These are phyloP conservation scores for Rubia peregrina DNA, from an alignment of 305 asterid genomes.

Conservation along the genomic window DNA sequence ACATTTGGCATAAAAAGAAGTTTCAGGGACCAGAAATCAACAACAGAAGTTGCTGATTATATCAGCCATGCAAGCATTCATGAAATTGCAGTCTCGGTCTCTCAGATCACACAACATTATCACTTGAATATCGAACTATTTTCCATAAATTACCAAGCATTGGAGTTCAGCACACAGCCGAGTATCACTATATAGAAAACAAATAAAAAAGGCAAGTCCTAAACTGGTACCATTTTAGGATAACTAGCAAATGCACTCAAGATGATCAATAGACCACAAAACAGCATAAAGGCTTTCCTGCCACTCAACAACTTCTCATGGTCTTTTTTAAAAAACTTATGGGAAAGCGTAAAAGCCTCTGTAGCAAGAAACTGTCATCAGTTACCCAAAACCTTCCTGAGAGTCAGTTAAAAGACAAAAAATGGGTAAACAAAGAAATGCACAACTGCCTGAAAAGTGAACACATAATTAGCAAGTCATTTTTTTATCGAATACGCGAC, in stretches of 20 bases:
- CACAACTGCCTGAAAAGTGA: not conserved
- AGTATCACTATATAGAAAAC: not conserved
- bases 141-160: not conserved
- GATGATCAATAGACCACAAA: not conserved
- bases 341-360: not conserved
- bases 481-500: not conserved
- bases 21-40: not conserved
- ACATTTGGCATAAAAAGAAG: no score
- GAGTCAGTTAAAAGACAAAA: not conserved
- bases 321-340: not conserved
- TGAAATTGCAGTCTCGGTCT: not conserved
- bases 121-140: not conserved
- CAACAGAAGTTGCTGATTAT: not conserved
- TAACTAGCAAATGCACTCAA: conserved; percentile 1
- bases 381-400: not conserved
- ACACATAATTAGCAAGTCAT: no score
- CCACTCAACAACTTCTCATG: not conserved
- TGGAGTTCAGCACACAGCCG: conserved; percentile 1
- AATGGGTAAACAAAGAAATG: not conserved
- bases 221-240: not conserved
- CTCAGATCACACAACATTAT: not conserved
- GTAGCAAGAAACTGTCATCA: not conserved
- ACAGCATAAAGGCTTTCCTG: not conserved
- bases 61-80: not conserved
- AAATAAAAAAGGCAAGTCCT: not conserved